Percentiles rank a stretch among this genome's conserved stretches.
Evolutionary conservation across 2,329 filamentous ascomycete genomes (phyloP).

Genomic region (Sordariomycetes sp.): DNA sequence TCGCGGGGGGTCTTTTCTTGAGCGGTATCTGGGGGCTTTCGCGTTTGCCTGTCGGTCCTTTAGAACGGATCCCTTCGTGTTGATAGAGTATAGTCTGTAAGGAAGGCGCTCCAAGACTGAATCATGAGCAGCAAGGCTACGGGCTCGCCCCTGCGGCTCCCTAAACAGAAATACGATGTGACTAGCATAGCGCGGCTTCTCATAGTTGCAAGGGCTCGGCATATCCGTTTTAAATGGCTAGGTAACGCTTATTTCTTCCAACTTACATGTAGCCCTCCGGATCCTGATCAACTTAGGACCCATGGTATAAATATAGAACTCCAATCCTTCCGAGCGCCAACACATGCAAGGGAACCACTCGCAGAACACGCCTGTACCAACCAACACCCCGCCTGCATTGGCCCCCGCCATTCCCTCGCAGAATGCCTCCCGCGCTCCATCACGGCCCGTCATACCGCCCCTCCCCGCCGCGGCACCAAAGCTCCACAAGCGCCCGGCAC

Average conservation of each 20-base stretch:
- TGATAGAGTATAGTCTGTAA: neutral
- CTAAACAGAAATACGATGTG: neutral
- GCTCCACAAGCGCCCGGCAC: conserved; percentile 59
- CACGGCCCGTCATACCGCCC: conserved; percentile 9
- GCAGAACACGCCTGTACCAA: neutral
- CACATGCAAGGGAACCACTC: neutral
- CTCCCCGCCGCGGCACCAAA: conserved; percentile 42
- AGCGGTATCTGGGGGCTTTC: neutral
- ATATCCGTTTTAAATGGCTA: neutral
- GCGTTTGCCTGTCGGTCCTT: neutral
- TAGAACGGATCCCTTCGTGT: neutral
- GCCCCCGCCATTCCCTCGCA: neutral
- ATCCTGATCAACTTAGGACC: neutral
- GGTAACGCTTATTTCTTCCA: no score
- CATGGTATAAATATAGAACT: neutral
- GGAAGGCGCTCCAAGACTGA: neutral
- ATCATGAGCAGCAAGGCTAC: neutral
- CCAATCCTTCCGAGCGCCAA: neutral
- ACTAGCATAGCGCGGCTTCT: neutral
- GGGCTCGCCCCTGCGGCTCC: neutral
- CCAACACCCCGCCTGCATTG: neutral
- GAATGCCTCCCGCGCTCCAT: neutral
- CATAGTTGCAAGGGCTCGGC: neutral
- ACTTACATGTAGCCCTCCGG: neutral
- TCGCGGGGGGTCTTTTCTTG: neutral